Conservation (phyloP, 768 basidiomycete species). For the Trametes cingulata region DNA sequence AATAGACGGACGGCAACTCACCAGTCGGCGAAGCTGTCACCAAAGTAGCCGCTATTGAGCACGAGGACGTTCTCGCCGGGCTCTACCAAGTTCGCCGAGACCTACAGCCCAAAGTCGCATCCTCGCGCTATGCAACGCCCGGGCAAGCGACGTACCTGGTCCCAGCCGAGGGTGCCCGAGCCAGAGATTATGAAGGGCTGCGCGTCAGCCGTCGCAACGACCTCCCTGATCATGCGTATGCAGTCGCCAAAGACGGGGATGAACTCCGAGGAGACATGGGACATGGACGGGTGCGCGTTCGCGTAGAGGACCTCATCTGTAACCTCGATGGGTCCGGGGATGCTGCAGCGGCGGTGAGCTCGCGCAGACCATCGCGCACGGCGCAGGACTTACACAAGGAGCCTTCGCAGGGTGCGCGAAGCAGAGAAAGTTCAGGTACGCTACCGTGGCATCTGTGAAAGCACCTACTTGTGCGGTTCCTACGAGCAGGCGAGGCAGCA, state of each 20-base stretch:
- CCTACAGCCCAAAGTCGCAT: conserved; percentile 46
- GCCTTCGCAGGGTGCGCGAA: conserved; percentile 12
- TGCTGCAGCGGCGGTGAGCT: conserved; percentile 33
- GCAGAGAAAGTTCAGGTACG: background rate
- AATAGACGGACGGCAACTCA: conserved; percentile 35
- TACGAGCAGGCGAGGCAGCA: conserved; percentile 16
- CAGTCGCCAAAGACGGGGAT: conserved; percentile 86
- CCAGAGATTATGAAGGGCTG: conserved; percentile 96
- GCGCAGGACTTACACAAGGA: conserved; percentile 27
- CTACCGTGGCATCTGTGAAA: background rate
- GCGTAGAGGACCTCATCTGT: conserved; percentile 82
- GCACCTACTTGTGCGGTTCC: conserved; percentile 52
- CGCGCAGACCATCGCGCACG: background rate
- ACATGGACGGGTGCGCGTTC: conserved; percentile 90
- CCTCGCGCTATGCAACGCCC: background rate
- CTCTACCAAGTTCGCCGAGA: conserved; percentile 89
- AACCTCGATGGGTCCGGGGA: conserved; percentile 60
- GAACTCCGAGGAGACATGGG: conserved; percentile 89
- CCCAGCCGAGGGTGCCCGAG: conserved; percentile 96
- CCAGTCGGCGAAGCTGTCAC: conserved; percentile 89
- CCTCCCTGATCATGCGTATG: conserved; percentile 78
- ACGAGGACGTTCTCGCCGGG: conserved; percentile 79
- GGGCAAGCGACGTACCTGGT: conserved; percentile 57
- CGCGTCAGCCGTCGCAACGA: conserved; percentile 73
- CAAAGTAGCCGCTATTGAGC: conserved; percentile 91